phyloP scores from a whole-genome alignment of 495 filamentous ascomycete species.

The Letharia columbiana region DNA sequence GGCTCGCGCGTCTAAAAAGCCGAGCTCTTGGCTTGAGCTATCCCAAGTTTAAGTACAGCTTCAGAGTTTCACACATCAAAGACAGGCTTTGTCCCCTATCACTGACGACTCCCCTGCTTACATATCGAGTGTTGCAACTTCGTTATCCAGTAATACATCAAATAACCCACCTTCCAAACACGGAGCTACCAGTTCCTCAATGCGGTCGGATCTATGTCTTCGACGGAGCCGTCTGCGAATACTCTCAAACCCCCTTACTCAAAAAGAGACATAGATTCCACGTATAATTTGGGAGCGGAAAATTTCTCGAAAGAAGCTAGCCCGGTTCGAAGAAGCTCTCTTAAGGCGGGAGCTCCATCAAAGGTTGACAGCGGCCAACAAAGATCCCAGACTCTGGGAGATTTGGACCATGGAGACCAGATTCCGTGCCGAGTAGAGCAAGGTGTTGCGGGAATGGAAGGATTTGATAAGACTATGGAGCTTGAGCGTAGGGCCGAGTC shows the following conservation, averaged over 20 bases:
- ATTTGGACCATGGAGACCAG: background rate
- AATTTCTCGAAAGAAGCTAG: too few species aligned
- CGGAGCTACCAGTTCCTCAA: background rate
- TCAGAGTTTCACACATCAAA: background rate
- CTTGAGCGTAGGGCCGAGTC: background rate
- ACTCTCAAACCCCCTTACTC: background rate
- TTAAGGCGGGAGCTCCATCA: too few species aligned
- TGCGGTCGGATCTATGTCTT: slow-evolving; percentile 13
- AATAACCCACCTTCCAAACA: background rate
- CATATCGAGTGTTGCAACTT: background rate
- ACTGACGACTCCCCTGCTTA: background rate
- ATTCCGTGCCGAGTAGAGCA: background rate
- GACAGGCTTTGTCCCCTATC: background rate
- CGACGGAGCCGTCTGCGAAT: background rate
- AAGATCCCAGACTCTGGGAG: background rate
- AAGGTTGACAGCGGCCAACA: background rate
- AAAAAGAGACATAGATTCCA: background rate
- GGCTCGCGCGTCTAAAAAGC: background rate
- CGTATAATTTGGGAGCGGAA: background rate
- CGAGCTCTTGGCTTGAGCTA: background rate
- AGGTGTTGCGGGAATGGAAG: background rate
- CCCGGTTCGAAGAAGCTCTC: background rate
- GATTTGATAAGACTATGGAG: background rate
- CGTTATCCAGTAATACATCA: background rate
- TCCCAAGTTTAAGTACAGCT: background rate